Conservation (phyloP, 2,329 filamentous ascomycete genomes). For the Orbilia quercus region DNA sequence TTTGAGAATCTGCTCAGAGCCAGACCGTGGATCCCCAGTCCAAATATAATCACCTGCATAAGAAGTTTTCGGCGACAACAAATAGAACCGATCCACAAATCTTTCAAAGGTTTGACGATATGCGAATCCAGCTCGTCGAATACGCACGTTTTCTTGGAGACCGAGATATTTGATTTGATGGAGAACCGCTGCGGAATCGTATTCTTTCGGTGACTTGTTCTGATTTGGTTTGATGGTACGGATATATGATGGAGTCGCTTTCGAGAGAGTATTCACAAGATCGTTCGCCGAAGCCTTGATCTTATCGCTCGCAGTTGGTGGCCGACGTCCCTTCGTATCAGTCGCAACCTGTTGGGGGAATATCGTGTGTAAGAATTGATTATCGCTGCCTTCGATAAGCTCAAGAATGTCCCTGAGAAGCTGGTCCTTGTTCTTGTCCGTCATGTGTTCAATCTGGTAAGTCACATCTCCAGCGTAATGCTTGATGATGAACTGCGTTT, state of each 20-base stretch:
- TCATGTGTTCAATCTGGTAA: constrained; percentile 99
- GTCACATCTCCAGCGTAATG: constrained; percentile 98
- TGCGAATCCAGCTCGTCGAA: constrained; percentile 97
- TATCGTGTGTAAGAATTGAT: constrained; percentile 84
- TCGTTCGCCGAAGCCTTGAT: constrained; percentile 99
- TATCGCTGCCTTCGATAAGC: constrained; percentile 83
- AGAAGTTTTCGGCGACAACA: constrained; percentile 83
- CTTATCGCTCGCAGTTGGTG: constrained; percentile 88
- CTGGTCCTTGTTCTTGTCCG: constrained; percentile 99
- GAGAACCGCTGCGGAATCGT: constrained; percentile 97
- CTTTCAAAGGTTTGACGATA: constrained; percentile 99
- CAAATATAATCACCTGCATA: constrained; percentile 75
- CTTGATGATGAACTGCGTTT: constrained; percentile 82
- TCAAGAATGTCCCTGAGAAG: constrained; percentile 98
- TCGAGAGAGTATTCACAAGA: constrained; percentile 97
- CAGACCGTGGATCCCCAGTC: constrained; percentile 81
- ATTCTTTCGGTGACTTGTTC: constrained; percentile 95
- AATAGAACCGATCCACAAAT: constrained; percentile 96
- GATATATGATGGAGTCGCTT: constrained; percentile 98
- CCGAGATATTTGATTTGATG: constrained; percentile 96
- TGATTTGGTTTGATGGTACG: constrained; percentile 99
- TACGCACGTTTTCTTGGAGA: constrained; percentile 97
- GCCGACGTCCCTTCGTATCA: constrained; percentile 93
- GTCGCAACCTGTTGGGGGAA: constrained; percentile 83
- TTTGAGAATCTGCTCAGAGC: constrained; percentile 88